These are phyloP conservation scores for Globisporangium parvum DNA, from an alignment of 352 stramenopile species.

Conservation along the genomic window DNA sequence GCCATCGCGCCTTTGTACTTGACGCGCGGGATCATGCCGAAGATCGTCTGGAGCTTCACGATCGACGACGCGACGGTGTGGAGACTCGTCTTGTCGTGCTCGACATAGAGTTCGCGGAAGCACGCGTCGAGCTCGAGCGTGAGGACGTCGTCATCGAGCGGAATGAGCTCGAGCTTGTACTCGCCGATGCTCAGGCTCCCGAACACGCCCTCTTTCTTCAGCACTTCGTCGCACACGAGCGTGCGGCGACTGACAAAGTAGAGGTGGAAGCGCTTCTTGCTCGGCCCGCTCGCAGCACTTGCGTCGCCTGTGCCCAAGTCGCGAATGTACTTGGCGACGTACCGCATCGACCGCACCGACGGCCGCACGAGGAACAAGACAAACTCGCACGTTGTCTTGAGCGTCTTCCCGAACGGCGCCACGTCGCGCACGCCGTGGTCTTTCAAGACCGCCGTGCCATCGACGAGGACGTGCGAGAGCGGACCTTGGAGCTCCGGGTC, in stretches of 20 bases:
- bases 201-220: slow-evolving; percentile 89
- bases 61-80: slow-evolving; percentile 86
- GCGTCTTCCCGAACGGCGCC: slow-evolving; percentile 69
- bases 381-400: slow-evolving; percentile 81
- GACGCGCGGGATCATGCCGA: slow-evolving; percentile 90
- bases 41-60: slow-evolving; percentile 91
- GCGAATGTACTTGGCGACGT: slow-evolving; percentile 75
- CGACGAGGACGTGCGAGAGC: slow-evolving; percentile 83
- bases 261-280: slow-evolving; percentile 81
- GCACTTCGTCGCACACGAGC: slow-evolving; percentile 87
- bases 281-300: slow-evolving; percentile 3
- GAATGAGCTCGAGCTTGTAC: slow-evolving; percentile 93
- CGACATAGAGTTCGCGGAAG: slow-evolving; percentile 84
- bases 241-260: slow-evolving; percentile 90
- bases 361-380: slow-evolving; percentile 88
- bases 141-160: slow-evolving; percentile 93
- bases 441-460: slow-evolving; percentile 80
- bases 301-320: slow-evolving; percentile 37
- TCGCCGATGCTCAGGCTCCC: slow-evolving; percentile 82
- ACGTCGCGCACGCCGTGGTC: slow-evolving; percentile 85
- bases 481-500: slow-evolving; percentile 77
- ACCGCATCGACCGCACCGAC: slow-evolving; percentile 65
- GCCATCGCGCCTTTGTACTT: slow-evolving; percentile 91
- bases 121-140: slow-evolving; percentile 89
- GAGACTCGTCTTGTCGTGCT: slow-evolving; percentile 86